Evolutionary conservation across 2,329 filamentous ascomycete species (phyloP).

Genomic region (Paraphaeosphaeria minitans): DNA sequence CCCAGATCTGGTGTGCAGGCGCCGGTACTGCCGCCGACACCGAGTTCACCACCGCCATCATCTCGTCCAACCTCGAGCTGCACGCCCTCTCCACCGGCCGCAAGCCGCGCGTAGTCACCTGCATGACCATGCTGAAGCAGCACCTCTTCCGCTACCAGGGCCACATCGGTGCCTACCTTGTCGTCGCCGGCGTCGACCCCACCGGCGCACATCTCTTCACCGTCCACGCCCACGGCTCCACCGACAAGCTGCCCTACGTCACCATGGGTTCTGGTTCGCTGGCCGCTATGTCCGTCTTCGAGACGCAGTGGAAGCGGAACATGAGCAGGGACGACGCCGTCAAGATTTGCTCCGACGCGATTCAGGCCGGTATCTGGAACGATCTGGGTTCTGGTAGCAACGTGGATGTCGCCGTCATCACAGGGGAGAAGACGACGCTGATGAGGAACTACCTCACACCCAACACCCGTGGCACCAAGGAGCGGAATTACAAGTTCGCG

Average conservation of each 20-base stretch:
- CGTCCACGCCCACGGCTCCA: constrained; percentile 96
- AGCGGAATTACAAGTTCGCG: constrained; percentile 89
- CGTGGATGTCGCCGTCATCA: constrained; percentile 95
- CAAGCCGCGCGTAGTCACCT: constrained; percentile 95
- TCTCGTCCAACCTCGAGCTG: constrained; percentile 97
- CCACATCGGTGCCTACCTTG: constrained; percentile 96
- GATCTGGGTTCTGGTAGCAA: constrained; percentile 96
- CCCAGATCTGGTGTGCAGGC: constrained; percentile 98
- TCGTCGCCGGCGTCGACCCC: constrained; percentile 94
- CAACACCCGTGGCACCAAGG: constrained; percentile 88
- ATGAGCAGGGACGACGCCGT: constrained; percentile 82
- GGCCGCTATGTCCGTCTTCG: constrained; percentile 97
- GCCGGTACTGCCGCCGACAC: constrained; percentile 98
- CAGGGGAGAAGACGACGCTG: constrained; percentile 90
- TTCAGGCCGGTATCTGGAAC: constrained; percentile 97
- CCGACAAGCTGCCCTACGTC: constrained; percentile 98
- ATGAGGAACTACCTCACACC: constrained; percentile 92
- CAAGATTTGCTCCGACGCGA: constrained; percentile 81
- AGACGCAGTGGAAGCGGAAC: constrained; percentile 87
- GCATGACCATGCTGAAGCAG: constrained; percentile 99
- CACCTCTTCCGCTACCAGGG: constrained; percentile 99
- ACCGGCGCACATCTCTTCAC: constrained; percentile 96
- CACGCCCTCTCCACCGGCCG: constrained; percentile 96
- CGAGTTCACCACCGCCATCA: constrained; percentile 97
- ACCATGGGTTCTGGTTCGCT: constrained; percentile 98